These are phyloP conservation scores for Globisporangium splendens DNA, from an alignment of 352 stramenopile genomes.

Conservation along the genomic window DNA sequence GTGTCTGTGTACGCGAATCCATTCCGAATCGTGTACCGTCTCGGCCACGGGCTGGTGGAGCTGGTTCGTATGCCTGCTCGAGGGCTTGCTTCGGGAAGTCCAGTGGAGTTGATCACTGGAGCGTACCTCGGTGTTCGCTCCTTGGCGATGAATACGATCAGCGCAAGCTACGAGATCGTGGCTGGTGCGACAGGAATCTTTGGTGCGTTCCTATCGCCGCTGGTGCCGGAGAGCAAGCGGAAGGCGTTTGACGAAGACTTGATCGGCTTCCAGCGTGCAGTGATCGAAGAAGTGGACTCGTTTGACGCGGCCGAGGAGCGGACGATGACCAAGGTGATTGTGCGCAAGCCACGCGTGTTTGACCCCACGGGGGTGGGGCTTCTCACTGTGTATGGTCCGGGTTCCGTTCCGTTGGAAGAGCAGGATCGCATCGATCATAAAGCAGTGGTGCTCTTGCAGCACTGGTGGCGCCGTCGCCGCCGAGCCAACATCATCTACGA, in stretches of 20 bases:
- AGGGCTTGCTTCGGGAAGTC: slow-evolving; percentile 75
- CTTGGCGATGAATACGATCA: slow-evolving; percentile 88
- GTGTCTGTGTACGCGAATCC: slow-evolving; percentile 88
- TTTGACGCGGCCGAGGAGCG: slow-evolving; percentile 85
- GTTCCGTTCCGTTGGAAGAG: slow-evolving; percentile 86
- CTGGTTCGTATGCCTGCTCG: slow-evolving; percentile 74
- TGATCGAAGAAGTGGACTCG: slow-evolving; percentile 85
- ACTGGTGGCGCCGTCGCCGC: slow-evolving; percentile 80
- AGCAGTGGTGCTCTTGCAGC: slow-evolving; percentile 71
- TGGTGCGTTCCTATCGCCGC: slow-evolving; percentile 58
- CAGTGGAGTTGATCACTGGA: slow-evolving; percentile 79
- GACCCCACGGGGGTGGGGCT: slow-evolving; percentile 69
- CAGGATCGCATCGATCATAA: slow-evolving; percentile 84
- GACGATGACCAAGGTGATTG: slow-evolving; percentile 85
- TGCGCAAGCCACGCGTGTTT: slow-evolving; percentile 82
- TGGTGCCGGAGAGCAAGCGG: slow-evolving; percentile 68
- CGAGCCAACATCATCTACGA: slow-evolving; percentile 55
- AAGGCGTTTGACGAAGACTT: slow-evolving; percentile 84
- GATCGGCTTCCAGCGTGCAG: slow-evolving; percentile 78
- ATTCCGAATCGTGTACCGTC: slow-evolving; percentile 83
- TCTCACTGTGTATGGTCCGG: slow-evolving; percentile 78
- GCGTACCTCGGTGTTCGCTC: slow-evolving; percentile 82
- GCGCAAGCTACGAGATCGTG: slow-evolving; percentile 86
- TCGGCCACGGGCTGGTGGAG: slow-evolving; percentile 80
- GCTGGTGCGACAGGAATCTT: slow-evolving; percentile 75